These are phyloP conservation scores for Ophiostoma sp. DNA, from an alignment of 2,329 filamentous ascomycete genomes.

Conservation along the genomic window DNA sequence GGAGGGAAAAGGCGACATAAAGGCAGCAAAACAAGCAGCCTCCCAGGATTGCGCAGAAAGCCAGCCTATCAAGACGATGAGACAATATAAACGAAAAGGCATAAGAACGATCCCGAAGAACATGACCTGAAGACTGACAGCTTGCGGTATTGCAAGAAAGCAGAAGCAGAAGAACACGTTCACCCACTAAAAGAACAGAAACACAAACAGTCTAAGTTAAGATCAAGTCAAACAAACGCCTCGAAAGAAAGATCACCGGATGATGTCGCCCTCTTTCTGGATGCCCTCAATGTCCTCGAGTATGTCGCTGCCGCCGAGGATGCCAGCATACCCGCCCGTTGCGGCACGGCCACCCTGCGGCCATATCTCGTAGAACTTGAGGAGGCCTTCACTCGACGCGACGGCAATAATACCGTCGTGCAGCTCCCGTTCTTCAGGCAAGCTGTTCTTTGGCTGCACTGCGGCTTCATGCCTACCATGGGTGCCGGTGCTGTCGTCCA, in stretches of 20 bases:
- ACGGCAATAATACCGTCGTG: conserved; percentile 83
- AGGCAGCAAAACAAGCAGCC: background rate
- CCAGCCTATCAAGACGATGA: too few relatives aligned
- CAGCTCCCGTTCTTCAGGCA: conserved; percentile 36
- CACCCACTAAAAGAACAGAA: background rate
- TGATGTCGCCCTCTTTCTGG: conserved; percentile 65
- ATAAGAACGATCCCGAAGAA: too few relatives aligned
- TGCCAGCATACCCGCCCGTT: conserved; percentile 45
- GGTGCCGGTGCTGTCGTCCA: too few relatives aligned
- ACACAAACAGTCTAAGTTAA: background rate
- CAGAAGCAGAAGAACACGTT: background rate
- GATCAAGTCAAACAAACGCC: background rate
- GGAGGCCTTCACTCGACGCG: conserved; percentile 82
- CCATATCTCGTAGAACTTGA: conserved; percentile 97
- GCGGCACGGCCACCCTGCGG: conserved; percentile 54
- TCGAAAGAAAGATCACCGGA: conserved; percentile 47
- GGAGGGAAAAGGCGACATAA: too few relatives aligned
- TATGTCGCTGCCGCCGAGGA: conserved; percentile 78
- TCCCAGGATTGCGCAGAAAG: background rate
- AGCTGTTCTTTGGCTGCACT: too few relatives aligned
- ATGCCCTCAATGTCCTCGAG: conserved; percentile 76
- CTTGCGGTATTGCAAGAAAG: too few relatives aligned
- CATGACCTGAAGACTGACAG: too few relatives aligned
- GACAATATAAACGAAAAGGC: too few relatives aligned
- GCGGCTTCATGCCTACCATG: too few relatives aligned